A percentile compares a stretch with the other conserved stretches of the same genome.
These are phyloP conservation scores for Hemisphaericaspora subhashii DNA, from an alignment of 1,139 yeast species.

Conservation along the genomic window DNA sequence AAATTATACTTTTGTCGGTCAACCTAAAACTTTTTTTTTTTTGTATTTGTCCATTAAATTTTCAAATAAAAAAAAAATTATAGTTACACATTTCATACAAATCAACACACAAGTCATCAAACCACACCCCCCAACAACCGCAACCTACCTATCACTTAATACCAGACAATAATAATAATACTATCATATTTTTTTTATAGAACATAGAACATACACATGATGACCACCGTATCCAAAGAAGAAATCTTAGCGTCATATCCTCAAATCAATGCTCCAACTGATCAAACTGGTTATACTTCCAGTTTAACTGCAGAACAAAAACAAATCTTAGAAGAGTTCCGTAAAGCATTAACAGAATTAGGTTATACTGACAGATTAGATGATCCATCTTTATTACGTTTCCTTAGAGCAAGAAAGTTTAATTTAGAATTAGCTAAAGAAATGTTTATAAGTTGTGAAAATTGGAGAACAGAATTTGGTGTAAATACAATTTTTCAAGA, in stretches of 20 bases:
- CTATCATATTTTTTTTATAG: not conserved
- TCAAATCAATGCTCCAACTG: slow-evolving; percentile 60
- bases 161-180: no score
- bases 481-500: slow-evolving; percentile 82
- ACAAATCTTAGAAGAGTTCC: slow-evolving; percentile 56
- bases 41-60: no score
- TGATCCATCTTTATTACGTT: slow-evolving; percentile 86
- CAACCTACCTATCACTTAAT: no score
- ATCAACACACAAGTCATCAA: slow-evolving; percentile 1
- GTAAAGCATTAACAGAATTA: slow-evolving; percentile 54
- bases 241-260: slow-evolving; percentile 59
- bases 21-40: no score
- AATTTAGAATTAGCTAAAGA: slow-evolving; percentile 74
- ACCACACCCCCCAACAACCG: no score
- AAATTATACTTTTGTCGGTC: no score
- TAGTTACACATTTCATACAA: no score
- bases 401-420: slow-evolving; percentile 93
- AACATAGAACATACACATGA: slow-evolving; percentile 1
- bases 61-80: no score
- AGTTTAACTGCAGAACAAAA: slow-evolving; percentile 71
- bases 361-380: slow-evolving; percentile 80
- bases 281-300: slow-evolving; percentile 78
- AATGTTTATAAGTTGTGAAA: slow-evolving; percentile 87
- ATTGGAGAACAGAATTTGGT: slow-evolving; percentile 88
- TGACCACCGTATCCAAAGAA: slow-evolving; percentile 21